These are phyloP conservation scores for Ilex aquifolium DNA, from an alignment of 257 asterid genomes.

Conservation along the genomic window DNA sequence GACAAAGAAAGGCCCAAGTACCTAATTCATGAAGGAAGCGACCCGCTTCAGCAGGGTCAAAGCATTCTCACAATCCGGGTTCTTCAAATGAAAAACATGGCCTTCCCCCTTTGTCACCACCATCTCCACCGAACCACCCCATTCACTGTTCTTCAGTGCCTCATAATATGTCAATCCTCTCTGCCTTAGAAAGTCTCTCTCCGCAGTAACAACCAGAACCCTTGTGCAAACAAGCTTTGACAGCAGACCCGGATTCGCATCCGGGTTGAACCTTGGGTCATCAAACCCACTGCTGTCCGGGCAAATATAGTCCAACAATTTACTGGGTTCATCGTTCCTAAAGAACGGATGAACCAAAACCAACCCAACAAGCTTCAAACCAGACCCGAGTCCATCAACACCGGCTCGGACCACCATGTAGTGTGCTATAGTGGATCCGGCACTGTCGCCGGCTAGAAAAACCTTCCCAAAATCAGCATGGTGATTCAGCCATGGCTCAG, in stretches of 20 bases:
- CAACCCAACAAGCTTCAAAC: constrained; percentile 29
- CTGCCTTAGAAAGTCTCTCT: not conserved
- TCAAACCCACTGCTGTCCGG: constrained; percentile 48
- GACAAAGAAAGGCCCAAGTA: too few species aligned
- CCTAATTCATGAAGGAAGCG: not conserved
- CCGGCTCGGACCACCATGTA: constrained; percentile 56
- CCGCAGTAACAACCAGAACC: not conserved
- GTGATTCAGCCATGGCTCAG: constrained; percentile 57
- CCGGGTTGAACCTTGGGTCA: constrained; percentile 50
- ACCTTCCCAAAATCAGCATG: constrained; percentile 48
- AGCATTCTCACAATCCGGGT: too few species aligned
- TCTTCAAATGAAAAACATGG: not conserved
- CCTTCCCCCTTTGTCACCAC: not conserved
- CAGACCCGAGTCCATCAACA: constrained; percentile 1
- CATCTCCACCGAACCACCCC: not conserved
- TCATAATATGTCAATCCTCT: not conserved
- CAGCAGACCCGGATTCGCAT: not conserved
- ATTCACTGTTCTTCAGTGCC: not conserved
- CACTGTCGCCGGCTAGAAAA: constrained; percentile 70
- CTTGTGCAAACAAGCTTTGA: not conserved
- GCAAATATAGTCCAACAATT: constrained; percentile 33
- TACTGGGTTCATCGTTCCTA: constrained; percentile 41
- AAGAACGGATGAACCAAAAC: constrained; percentile 48
- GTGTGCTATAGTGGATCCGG: constrained; percentile 59
- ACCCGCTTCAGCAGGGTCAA: too few species aligned